A percentile compares a stretch with the other conserved stretches of the same genome.
phyloP scores from a whole-genome alignment of 2,329 filamentous ascomycete genomes.

The Tolypocladium tundrense region DNA sequence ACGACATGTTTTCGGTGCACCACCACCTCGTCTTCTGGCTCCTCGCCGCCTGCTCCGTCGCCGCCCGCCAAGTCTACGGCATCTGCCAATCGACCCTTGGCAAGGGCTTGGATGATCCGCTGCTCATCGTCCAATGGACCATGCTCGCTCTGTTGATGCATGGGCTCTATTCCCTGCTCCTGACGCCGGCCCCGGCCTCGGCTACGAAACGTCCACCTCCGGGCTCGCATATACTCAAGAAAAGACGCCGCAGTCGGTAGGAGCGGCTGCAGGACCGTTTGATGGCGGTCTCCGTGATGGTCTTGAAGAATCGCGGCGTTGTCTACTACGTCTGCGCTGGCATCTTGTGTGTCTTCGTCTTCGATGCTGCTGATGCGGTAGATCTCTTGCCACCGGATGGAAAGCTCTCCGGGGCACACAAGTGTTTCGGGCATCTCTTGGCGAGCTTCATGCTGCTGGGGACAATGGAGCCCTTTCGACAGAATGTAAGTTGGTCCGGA shows the following conservation, averaged over 20 bases:
- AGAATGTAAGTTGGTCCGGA: conserved; percentile 6
- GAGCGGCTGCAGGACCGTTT: too few species aligned
- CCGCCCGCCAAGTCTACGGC: background rate
- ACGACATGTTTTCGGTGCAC: background rate
- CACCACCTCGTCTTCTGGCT: conserved; percentile 10
- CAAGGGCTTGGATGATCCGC: background rate
- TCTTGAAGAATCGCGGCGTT: too few species aligned
- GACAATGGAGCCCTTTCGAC: conserved; percentile 12
- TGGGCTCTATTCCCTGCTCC: too few species aligned
- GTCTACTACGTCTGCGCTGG: too few species aligned
- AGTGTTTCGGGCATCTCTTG: conserved; percentile 6
- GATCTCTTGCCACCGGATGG: background rate
- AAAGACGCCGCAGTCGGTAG: too few species aligned
- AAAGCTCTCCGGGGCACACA: too few species aligned
- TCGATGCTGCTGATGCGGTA: background rate
- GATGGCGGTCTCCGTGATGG: too few species aligned
- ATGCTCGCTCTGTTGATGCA: too few species aligned
- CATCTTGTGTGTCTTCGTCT: background rate
- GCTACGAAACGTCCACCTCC: too few species aligned
- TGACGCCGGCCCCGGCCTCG: too few species aligned
- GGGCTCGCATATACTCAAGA: too few species aligned
- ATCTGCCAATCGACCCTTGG: background rate
- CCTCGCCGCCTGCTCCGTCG: conserved; percentile 7
- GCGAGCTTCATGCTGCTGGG: conserved; percentile 11
- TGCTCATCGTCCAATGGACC: too few species aligned